These are phyloP conservation scores for Penicillium coffeae DNA, from an alignment of 495 filamentous ascomycete genomes.

Conservation along the genomic window DNA sequence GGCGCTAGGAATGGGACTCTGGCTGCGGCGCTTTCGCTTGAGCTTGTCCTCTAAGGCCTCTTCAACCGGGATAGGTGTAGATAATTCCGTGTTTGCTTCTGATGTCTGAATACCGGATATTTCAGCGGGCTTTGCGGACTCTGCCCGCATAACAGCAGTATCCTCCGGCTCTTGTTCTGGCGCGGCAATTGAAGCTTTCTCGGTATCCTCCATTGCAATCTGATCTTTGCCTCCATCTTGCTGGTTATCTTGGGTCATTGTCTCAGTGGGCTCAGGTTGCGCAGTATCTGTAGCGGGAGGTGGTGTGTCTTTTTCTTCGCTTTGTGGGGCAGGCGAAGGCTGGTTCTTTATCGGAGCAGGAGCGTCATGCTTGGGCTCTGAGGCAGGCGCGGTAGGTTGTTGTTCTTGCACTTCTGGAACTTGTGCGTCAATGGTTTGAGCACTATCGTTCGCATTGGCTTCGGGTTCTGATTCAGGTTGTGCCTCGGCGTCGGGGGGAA, in stretches of 20 bases:
- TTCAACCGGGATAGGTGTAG: slow-evolving; percentile 33
- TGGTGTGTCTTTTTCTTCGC: slow-evolving; percentile 7
- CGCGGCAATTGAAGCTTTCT: not conserved
- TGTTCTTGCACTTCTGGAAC: slow-evolving; percentile 10
- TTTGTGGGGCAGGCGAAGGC: not conserved
- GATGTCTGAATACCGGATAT: slow-evolving; percentile 17
- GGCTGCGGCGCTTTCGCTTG: slow-evolving; percentile 72
- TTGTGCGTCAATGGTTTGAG: slow-evolving; percentile 7
- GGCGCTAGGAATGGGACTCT: slow-evolving; percentile 58
- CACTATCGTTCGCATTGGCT: slow-evolving; percentile 3
- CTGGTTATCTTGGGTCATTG: not conserved
- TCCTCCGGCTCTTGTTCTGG: slow-evolving; percentile 11
- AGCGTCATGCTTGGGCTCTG: slow-evolving; percentile 11
- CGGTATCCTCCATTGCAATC: not conserved
- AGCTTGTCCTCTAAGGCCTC: slow-evolving; percentile 53
- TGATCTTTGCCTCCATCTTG: not conserved
- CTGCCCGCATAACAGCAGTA: slow-evolving; percentile 24
- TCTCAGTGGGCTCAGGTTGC: no score
- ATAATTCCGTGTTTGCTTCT: slow-evolving; percentile 26
- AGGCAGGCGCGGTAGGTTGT: slow-evolving; percentile 13
- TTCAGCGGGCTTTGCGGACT: slow-evolving; percentile 15
- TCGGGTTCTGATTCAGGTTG: slow-evolving; percentile 16
- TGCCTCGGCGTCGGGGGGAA: slow-evolving; percentile 4
- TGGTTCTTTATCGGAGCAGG: slow-evolving; percentile 2
- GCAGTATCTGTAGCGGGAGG: no score